These are phyloP conservation scores for Fraxinus baroniana DNA, from an alignment of 305 asterid species.

Conservation along the genomic window DNA sequence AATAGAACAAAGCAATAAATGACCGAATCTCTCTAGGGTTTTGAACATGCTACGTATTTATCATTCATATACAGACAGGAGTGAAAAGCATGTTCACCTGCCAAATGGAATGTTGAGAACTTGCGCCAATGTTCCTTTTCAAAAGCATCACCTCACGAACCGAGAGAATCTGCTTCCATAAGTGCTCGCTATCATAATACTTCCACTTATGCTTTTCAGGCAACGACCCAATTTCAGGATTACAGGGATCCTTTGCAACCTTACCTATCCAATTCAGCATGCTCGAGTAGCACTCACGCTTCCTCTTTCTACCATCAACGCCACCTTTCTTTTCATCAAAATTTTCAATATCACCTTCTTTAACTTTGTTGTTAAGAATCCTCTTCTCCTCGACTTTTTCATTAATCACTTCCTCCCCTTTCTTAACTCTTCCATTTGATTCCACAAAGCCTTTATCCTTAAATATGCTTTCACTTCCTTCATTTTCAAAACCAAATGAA, in stretches of 20 bases:
- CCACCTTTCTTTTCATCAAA: conserved; percentile 8
- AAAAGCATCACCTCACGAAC: conserved; percentile 45
- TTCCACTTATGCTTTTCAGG: conserved; percentile 64
- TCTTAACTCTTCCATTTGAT: conserved; percentile 19
- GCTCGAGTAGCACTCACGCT: conserved; percentile 32
- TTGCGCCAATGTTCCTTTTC: conserved; percentile 39
- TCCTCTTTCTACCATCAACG: conserved; percentile 40
- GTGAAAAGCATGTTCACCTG: conserved; percentile 47
- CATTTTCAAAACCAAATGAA: conserved; percentile 16
- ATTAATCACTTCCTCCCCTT: neutral
- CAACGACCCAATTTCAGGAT: conserved; percentile 33
- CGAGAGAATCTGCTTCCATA: conserved; percentile 59
- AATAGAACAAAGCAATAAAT: neutral
- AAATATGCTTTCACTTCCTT: conserved; percentile 13
- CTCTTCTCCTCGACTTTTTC: conserved; percentile 10
- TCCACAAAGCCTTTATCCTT: conserved; percentile 26
- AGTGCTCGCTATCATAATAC: conserved; percentile 38
- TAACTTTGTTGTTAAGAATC: neutral
- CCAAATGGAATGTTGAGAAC: conserved; percentile 43
- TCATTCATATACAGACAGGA: conserved; percentile 8
- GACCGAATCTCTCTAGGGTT: neutral
- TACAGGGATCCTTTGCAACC: conserved; percentile 59
- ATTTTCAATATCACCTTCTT: conserved; percentile 6
- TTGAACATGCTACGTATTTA: neutral
- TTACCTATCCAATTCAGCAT: conserved; percentile 47